Percentiles rank a stretch among this genome's conserved stretches.
Conservation (phyloP, 176 grass and related monocot genomes). For the Oryza meyeriana region DNA sequence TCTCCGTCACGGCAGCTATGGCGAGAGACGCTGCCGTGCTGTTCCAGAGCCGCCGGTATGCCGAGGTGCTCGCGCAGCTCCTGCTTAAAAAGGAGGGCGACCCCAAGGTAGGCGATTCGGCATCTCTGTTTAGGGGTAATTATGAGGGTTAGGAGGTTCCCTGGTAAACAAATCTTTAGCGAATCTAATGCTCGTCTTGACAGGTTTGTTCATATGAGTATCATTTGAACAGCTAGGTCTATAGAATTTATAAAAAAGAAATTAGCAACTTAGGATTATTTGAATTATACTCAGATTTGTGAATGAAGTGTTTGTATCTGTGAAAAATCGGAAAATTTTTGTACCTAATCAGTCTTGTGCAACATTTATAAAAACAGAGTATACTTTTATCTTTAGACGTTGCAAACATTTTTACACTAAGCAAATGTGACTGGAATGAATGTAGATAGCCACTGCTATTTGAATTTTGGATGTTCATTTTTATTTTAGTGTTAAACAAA, state of each 20-base stretch:
- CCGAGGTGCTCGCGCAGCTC: no score
- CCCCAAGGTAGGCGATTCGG: no score
- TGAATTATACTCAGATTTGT: background rate
- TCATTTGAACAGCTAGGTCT: slow-evolving; percentile 1
- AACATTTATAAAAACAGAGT: background rate
- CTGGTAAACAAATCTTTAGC: no score
- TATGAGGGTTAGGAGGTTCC: no score
- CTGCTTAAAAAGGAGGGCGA: no score
- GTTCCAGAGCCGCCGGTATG: no score
- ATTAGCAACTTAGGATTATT: background rate
- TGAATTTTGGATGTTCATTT: background rate
- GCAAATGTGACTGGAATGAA: background rate
- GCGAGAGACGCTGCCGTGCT: no score
- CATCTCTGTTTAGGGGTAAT: no score
- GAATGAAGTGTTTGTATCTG: background rate
- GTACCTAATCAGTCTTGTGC: background rate
- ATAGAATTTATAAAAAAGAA: background rate
- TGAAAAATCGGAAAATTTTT: background rate
- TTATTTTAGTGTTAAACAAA: slow-evolving; percentile 8
- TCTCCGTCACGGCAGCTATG: no score
- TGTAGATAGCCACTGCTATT: background rate
- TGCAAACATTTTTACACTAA: background rate
- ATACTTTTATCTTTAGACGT: background rate
- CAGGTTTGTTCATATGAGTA: slow-evolving; percentile 50
- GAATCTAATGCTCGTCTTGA: slow-evolving; percentile 73